Base-by-base conservation (phyloP, 768 basidiomycete genomes). In the Tylopilus plumbeoviolaceoides region DNA sequence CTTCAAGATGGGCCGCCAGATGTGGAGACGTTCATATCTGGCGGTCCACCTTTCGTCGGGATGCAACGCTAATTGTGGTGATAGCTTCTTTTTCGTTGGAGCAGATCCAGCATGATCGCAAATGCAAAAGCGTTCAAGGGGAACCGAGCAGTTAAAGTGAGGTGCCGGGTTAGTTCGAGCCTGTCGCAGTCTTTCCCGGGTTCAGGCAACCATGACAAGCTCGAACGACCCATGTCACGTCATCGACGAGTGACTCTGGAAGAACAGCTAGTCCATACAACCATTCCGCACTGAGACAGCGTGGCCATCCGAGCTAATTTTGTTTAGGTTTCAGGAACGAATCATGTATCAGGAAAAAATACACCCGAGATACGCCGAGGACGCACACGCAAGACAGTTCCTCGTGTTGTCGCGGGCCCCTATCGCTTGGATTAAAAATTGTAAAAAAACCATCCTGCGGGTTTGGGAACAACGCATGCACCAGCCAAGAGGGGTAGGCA, bases 281-380 rank as follows among this genome's bases (percentile, higher is more conserved):
- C 50, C 41, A 23, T 18, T 40, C 42, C 31, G 59, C 35, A 14
- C 36, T 35, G 58, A 43, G 48, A 51, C 54, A 47, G 27, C 40
- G 30, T 54, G 47, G 23, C 14, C 30, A 20, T 23, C 47, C 23
- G 42, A 28, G 12, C 48, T n/a, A n/a, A 42, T 21, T 48, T 41
- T 39, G n/a, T 44, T 31, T 38, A 9, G 21, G n/a, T 59, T 44
- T 39, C 10, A n/a, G 8, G 44, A 25, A 53, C 44, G 47, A 42
- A 53, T 54, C 40, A 47, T 18, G 49, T 48, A 23, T 51, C 18
- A 33, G 14, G 7, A 25, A 36, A 39, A 12, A n/a, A 44, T 30
- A 35, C 38, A 35, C 31, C 57, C 57, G 57, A 45, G 21, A 48
- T 48, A 46, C 41, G 31, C 48, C 44, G 57, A 47, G 18, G 47